Conservation (phyloP, 257 asterid species). For the Fraxinus cuspidata region DNA sequence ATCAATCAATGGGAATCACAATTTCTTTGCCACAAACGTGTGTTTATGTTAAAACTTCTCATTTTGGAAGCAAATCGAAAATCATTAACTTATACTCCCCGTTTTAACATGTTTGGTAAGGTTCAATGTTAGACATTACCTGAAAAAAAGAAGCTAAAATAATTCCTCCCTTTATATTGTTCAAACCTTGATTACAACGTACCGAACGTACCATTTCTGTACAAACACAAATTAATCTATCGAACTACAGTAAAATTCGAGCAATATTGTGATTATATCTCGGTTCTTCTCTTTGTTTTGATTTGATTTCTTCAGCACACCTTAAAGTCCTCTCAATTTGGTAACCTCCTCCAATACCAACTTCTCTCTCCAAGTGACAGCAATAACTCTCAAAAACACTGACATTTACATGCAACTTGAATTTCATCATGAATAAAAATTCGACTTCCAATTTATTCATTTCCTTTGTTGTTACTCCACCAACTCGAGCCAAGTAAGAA, state of each 20-base stretch:
- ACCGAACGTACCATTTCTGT: background rate
- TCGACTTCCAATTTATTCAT: constrained; percentile 73
- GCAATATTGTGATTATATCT: constrained; percentile 34
- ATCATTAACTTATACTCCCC: too few relatives aligned
- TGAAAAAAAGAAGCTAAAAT: background rate
- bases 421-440: constrained; percentile 73
- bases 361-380: constrained; percentile 94
- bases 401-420: constrained; percentile 88
- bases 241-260: constrained; percentile 27
- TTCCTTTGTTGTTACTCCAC: constrained; percentile 69
- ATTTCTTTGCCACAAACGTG: background rate
- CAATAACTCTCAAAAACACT: constrained; percentile 90
- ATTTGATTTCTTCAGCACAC: constrained; percentile 86
- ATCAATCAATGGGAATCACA: background rate
- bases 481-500: constrained; percentile 91
- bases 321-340: constrained; percentile 86
- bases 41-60: too few relatives aligned
- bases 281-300: constrained; percentile 46
- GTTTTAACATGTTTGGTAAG: too few relatives aligned
- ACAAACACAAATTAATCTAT: background rate
- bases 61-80: background rate
- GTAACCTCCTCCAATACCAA: constrained; percentile 89
- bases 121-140: background rate
- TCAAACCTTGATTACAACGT: background rate
- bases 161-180: background rate